Conservation (phyloP, 2,329 filamentous ascomycete species). For the Stemphylium beticola region DNA sequence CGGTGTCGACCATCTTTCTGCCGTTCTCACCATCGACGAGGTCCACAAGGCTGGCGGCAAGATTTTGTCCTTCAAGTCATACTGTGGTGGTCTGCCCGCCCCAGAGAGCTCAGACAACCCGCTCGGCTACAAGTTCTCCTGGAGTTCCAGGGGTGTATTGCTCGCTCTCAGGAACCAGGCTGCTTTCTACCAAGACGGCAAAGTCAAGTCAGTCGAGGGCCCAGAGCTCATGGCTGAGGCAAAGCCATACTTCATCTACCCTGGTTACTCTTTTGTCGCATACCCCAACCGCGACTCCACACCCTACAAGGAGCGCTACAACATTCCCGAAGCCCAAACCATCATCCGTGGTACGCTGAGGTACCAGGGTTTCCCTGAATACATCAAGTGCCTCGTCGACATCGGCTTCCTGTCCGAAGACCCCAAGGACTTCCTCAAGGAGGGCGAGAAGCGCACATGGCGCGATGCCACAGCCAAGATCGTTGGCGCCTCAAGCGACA, state of each 20-base stretch:
- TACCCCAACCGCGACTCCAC: conserved; percentile 95
- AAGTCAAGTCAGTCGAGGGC: conserved; percentile 64
- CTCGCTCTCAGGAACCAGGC: conserved; percentile 87
- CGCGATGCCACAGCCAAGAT: conserved; percentile 83
- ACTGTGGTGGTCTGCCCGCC: conserved; percentile 64
- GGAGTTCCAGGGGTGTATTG: conserved; percentile 79
- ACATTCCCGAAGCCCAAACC: conserved; percentile 89
- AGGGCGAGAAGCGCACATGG: conserved; percentile 70
- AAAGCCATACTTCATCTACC: conserved; percentile 90
- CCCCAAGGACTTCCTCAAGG: conserved; percentile 67
- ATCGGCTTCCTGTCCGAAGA: conserved; percentile 85
- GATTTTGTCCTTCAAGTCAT: conserved; percentile 80
- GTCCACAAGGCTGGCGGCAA: conserved; percentile 90
- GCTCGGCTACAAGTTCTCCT: conserved; percentile 89
- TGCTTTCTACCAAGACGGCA: conserved; percentile 80
- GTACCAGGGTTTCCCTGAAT: conserved; percentile 89
- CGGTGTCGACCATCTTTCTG: conserved; percentile 77
- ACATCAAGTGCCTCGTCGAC: conserved; percentile 85
- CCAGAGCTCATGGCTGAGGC: conserved; percentile 82
- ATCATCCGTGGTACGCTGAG: conserved; percentile 84
- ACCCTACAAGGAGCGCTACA: conserved; percentile 84
- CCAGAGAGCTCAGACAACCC: conserved; percentile 84
- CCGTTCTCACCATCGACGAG: conserved; percentile 84
- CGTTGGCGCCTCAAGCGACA: conserved; percentile 69
- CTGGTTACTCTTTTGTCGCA: conserved; percentile 85